Conservation (phyloP, 768 basidiomycete species). For the Phylloporus rhodoxanthus region DNA sequence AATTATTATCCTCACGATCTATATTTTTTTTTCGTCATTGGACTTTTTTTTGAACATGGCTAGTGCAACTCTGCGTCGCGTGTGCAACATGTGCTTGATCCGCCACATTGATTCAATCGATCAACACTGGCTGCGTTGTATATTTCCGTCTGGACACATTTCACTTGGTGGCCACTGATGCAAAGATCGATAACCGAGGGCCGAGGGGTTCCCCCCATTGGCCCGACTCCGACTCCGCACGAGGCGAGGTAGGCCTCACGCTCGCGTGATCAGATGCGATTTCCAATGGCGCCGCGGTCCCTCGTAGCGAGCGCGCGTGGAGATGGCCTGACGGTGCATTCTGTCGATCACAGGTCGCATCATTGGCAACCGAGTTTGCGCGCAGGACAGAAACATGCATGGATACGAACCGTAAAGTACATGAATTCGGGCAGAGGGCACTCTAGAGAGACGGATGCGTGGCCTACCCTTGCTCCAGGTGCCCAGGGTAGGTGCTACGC, state of each 20-base stretch:
- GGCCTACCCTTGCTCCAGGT: not conserved
- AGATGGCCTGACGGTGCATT: too few relatives aligned
- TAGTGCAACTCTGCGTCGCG: not conserved
- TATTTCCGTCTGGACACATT: not conserved
- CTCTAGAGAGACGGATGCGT: not conserved
- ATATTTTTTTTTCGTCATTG: not conserved
- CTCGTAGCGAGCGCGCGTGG: too few relatives aligned
- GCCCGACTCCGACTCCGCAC: too few relatives aligned
- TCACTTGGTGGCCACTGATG: too few relatives aligned
- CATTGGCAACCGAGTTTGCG: too few relatives aligned
- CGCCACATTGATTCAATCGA: slow-evolving; percentile 20
- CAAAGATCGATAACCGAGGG: not conserved
- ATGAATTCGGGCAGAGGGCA: not conserved
- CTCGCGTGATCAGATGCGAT: too few relatives aligned
- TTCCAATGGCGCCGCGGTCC: not conserved
- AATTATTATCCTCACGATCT: slow-evolving; percentile 6
- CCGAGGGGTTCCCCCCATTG: too few relatives aligned
- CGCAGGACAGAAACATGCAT: not conserved
- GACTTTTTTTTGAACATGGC: slow-evolving; percentile 11
- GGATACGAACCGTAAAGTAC: not conserved
- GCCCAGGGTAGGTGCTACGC: slow-evolving; percentile 6
- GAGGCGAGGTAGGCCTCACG: not conserved
- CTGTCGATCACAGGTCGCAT: too few relatives aligned
- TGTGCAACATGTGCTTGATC: slow-evolving; percentile 4
- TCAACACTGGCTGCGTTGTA: not conserved